These are phyloP conservation scores for Phytophthora sansomeana DNA, from an alignment of 352 stramenopile genomes.

Conservation along the genomic window DNA sequence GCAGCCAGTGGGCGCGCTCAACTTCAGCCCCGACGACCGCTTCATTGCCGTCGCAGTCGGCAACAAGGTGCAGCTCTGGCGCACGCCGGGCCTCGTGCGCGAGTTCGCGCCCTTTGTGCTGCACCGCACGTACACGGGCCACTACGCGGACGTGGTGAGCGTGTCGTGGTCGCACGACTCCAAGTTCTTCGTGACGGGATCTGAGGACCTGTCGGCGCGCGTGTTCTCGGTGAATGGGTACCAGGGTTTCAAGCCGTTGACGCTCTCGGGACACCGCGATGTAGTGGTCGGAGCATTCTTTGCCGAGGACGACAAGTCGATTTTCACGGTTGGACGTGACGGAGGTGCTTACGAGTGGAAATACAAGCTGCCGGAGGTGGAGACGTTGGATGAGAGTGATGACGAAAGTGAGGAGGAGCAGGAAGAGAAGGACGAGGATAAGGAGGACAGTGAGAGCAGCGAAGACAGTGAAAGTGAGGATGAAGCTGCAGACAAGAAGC, in stretches of 20 bases:
- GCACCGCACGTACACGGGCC: slow-evolving; percentile 88
- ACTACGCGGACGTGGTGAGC: slow-evolving; percentile 90
- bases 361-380: slow-evolving; percentile 64
- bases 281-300: slow-evolving; percentile 90
- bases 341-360: slow-evolving; percentile 90
- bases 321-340: slow-evolving; percentile 91
- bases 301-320: slow-evolving; percentile 70
- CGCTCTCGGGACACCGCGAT: slow-evolving; percentile 90
- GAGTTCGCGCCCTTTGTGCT: slow-evolving; percentile 93
- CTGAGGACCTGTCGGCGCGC: slow-evolving; percentile 89
- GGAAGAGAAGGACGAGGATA: slow-evolving; percentile 12
- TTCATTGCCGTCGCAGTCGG: slow-evolving; percentile 91
- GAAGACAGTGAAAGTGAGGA: slow-evolving; percentile 45
- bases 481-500: slow-evolving; percentile 28
- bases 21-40: slow-evolving; percentile 91
- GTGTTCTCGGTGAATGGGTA: slow-evolving; percentile 86
- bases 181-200: slow-evolving; percentile 91
- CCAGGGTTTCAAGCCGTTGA: slow-evolving; percentile 83
- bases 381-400: slow-evolving; percentile 42
- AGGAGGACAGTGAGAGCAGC: slow-evolving; percentile 27
- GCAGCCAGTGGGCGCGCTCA: slow-evolving; percentile 83
- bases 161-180: slow-evolving; percentile 90
- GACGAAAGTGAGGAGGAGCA: slow-evolving; percentile 38
- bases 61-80: slow-evolving; percentile 94
- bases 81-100: slow-evolving; percentile 81